Evolutionary conservation across 2,329 filamentous ascomycete genomes (phyloP), one percentile per base, ranked within the genome.

Genomic region (Paecilomyces variotii): DNA sequence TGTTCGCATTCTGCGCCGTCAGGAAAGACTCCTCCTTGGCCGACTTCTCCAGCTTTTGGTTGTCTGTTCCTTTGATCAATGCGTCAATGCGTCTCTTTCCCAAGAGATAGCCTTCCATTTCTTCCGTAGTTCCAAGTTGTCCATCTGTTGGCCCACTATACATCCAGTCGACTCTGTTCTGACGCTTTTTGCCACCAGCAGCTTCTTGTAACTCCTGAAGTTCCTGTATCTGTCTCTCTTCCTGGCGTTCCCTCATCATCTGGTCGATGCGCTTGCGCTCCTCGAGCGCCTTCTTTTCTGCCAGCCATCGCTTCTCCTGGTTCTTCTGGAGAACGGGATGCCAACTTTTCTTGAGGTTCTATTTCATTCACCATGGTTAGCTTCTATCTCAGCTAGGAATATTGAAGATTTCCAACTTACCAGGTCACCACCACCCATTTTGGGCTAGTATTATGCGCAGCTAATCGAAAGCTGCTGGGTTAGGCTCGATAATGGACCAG

Each of bases 101-200:
- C 12, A 99, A 80, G 1, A 99, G 77, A 72, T 96, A 99, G 3
- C 89, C 91, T 70, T 99, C 94, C 77, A 90, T 91, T 76, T 97
- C 94, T 73, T 97, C 93, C 0, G 77, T 85, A 45, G 85, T 90
- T 87, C 35, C 90, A 90, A 58, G 81, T 82, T 55, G 87, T 24
- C 59, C 88, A 58, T 78, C 82, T 50, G 89, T 89, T 6, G 94
- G 91, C 1, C 93, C 93, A 66, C 88, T 86, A 76, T 99, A 99
- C 91, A 99, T 97, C 90, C 94, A 99, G 68, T 97, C 94, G 27
- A 99, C 93, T 35, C 91, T 86, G 67, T 93, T 87, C 30, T 88
- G 78, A 56, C 88, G 83, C 70, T 91, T 92, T 67, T 84, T 85
- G 58, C 92, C 91, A 39, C 94, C 94, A 0, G 91, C 88, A 2